These are phyloP conservation scores for Talaromyces nanjingensis DNA, from an alignment of 495 filamentous ascomycete genomes.

Conservation along the genomic window DNA sequence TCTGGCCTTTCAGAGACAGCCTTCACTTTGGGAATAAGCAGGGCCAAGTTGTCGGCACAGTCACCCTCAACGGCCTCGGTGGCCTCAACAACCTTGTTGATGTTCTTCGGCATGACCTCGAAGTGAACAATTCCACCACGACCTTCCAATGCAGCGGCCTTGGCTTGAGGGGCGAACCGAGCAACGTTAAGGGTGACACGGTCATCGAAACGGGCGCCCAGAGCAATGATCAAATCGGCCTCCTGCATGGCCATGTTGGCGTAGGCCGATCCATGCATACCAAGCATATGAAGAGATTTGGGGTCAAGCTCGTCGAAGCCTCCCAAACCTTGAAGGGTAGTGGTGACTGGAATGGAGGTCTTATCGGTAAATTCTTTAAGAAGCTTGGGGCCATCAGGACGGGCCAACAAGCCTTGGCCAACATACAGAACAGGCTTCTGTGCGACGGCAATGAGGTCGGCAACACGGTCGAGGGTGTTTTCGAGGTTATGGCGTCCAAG, in stretches of 20 bases:
- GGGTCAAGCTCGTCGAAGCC: conserved; percentile 55
- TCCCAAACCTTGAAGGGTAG: conserved; percentile 58
- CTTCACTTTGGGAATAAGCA: conserved; percentile 64
- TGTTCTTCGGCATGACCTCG: conserved; percentile 57
- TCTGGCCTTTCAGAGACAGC: conserved; percentile 57
- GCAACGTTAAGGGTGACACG: conserved; percentile 48
- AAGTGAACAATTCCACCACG: conserved; percentile 59
- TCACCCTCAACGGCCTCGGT: conserved; percentile 56
- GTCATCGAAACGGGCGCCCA: conserved; percentile 58
- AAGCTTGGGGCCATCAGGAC: conserved; percentile 42
- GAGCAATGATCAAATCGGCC: conserved; percentile 54
- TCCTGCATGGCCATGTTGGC: conserved; percentile 61
- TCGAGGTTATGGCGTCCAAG: conserved; percentile 39
- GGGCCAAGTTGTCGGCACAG: conserved; percentile 57
- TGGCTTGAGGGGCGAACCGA: conserved; percentile 52
- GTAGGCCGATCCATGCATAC: conserved; percentile 57
- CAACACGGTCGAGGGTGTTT: conserved; percentile 41
- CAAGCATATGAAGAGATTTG: conserved; percentile 56
- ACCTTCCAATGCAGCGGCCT: conserved; percentile 44
- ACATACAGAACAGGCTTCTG: conserved; percentile 57
- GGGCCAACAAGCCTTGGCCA: conserved; percentile 49
- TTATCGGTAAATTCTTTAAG: conserved; percentile 52
- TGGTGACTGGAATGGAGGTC: conserved; percentile 53
- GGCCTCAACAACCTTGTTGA: conserved; percentile 58
- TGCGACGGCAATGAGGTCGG: conserved; percentile 50